Conservation (phyloP, 148 eudicot species). For the Pouteria glomerata region DNA sequence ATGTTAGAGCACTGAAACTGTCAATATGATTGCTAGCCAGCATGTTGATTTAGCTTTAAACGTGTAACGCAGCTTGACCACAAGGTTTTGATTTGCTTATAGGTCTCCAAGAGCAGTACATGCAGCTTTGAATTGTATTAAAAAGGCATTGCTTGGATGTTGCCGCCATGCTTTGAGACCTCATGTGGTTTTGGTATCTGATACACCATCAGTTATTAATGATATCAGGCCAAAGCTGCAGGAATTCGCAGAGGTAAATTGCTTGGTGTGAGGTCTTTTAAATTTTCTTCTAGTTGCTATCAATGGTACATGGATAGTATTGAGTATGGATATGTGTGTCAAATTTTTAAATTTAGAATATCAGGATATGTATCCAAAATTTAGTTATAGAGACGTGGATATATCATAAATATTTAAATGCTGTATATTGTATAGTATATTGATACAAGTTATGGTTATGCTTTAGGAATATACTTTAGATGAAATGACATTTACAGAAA, state of each 20-base stretch:
- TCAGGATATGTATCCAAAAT: no score
- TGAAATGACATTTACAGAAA: no score
- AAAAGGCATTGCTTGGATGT: constrained; percentile 35
- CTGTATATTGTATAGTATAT: no score
- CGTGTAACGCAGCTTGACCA: background rate
- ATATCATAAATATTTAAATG: no score
- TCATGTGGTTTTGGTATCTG: constrained; percentile 67
- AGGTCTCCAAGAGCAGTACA: constrained; percentile 64
- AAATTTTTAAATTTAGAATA: no score
- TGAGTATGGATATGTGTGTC: no score
- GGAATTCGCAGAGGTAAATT: constrained; percentile 66
- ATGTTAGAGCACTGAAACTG: background rate
- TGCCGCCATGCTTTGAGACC: constrained; percentile 38
- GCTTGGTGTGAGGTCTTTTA: background rate
- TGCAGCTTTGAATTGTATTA: constrained; percentile 70
- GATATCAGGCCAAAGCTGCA: constrained; percentile 42
- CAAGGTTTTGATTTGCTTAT: background rate
- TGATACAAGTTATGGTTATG: no score
- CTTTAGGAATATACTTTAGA: no score
- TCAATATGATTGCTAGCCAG: no score
- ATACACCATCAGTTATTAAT: constrained; percentile 64
- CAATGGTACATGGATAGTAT: no score
- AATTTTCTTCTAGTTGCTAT: no score
- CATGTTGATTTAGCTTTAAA: background rate
- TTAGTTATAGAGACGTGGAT: no score